Evolutionary conservation across 331 rosid species (phyloP), one percentile per base, ranked within the genome.

Genomic region (Pyrus hybrid): DNA sequence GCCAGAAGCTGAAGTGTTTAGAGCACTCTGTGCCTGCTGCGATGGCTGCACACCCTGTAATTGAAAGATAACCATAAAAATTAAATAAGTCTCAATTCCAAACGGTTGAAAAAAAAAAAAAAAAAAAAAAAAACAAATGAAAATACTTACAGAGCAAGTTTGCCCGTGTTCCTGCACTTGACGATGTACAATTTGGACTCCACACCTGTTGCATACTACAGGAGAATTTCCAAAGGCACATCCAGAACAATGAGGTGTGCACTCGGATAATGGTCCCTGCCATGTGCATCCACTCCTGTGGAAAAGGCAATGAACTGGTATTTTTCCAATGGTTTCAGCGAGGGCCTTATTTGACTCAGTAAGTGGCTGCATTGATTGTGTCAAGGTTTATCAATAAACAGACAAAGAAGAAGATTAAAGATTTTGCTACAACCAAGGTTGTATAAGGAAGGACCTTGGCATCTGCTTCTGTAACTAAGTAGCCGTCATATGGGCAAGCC

Each of bases 401-500:
- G 67, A 25, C 64, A 29, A 35, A 35, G 41, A 11, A 25, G 25
- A 22, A 45, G 23, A 32, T 7, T 14, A 60, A 8, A 77, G 22
- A n/a, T 13, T 49, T n/a, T 10, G 57, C 41, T 35, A 58, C 18
- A 12, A 72, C 14, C 11, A 14, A 26, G 41, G 17, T 7, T 20
- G 58, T 45, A 63, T 4, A 21, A 60, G 76, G 30, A 68, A 79
- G 6, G 82, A 95, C 99, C 99, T 95, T 95, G 67, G 98, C 85
- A 86, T 95, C 97, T 0, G 97, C 97, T 78, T 89, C 93, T 0
- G 99, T 95, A 11, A 95, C 98, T 74, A 95, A 82, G 87, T 95
- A 95, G 68, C 99, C 99, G 56, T 95, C 99, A 65, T 95, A 95
- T 7, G 99, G 99, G 83, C 99, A 95, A 70, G 97, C 98, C 78